Evolutionary conservation across 2,329 filamentous ascomycete genomes (phyloP), one percentile per base, ranked within the genome.

Genomic region (Stachybotrys elegans): DNA sequence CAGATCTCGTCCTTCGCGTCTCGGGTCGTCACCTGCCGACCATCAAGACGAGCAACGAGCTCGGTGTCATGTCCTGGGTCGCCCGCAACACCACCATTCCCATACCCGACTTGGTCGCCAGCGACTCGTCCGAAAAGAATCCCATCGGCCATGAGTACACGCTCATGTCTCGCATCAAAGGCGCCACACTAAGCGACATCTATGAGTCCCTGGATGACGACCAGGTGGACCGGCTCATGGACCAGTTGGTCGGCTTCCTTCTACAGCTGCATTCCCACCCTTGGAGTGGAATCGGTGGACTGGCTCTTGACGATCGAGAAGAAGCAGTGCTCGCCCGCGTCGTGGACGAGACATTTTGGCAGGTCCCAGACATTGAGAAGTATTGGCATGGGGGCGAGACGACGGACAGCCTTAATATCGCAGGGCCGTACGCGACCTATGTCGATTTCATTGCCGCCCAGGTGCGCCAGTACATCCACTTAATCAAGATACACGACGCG

Each of bases 31-130:
- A 67, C 23, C 25, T 67, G 6, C 64, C 62, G 5, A n/a, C 43
- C 14, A 59, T 60, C 48, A 68, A 68, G 43, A 67, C 64, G 11
- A 29, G 42, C 11, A 68, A 69, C 43, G 63, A 69, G 48, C 58
- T 63, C 4, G 64, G 48, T 16, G 49, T 60, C 23, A 62, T 68
- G 57, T 45, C 40, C 6, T 68, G 62, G 64, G 38, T 68, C 6
- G 20, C 31, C 8, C 31, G 49, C n/a, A 52, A 62, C 38, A 66
- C 63, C 4, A 44, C 38, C 1, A 58, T 69, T n/a, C 64, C 65
- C 6, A 48, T 66, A 4, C 62, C 65, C 2, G 50, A 43, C 4
- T 45, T 66, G 2, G 46, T 69, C 12, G 42, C 46, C 7, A 60
- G 53, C 43, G 55, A 62, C 40, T 50, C 47, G 7, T 51, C 53